Percentiles rank a stretch among this genome's conserved stretches.
These are phyloP conservation scores for Sphaerulina musiva DNA, from an alignment of 2,329 filamentous ascomycete genomes.

Conservation along the genomic window DNA sequence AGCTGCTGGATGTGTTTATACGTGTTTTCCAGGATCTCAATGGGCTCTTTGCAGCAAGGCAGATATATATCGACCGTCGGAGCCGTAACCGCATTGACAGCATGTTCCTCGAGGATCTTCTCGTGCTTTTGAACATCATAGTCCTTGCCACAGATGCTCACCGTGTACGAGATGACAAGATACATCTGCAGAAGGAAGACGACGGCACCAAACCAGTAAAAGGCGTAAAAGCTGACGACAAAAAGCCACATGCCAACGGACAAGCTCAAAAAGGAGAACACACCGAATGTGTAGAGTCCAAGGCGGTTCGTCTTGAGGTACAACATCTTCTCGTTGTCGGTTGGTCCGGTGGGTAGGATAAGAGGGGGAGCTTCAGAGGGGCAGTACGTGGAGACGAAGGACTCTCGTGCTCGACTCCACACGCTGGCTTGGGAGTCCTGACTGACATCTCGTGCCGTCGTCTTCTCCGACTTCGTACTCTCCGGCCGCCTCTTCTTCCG, in stretches of 20 bases:
- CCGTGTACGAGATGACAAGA: slow-evolving; percentile 39
- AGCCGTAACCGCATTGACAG: slow-evolving; percentile 32
- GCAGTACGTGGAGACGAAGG: slow-evolving; percentile 16
- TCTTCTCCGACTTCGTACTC: neutral
- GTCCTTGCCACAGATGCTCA: slow-evolving; percentile 37
- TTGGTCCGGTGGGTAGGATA: slow-evolving; percentile 36
- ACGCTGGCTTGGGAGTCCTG: slow-evolving; percentile 10
- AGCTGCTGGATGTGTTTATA: slow-evolving; percentile 34
- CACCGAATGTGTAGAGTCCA: slow-evolving; percentile 38
- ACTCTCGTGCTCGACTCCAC: slow-evolving; percentile 15
- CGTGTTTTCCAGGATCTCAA: slow-evolving; percentile 38
- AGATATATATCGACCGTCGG: slow-evolving; percentile 41
- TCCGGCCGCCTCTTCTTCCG: slow-evolving; percentile 10
- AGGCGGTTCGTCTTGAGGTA: slow-evolving; percentile 39
- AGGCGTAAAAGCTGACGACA: slow-evolving; percentile 32
- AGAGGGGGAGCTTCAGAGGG: slow-evolving; percentile 16
- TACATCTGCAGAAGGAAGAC: slow-evolving; percentile 39
- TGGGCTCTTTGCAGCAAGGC: slow-evolving; percentile 39
- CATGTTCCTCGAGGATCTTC: slow-evolving; percentile 29
- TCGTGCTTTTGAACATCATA: slow-evolving; percentile 37
- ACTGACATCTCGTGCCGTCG: slow-evolving; percentile 1
- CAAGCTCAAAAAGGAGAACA: slow-evolving; percentile 39
- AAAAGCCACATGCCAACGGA: slow-evolving; percentile 43
- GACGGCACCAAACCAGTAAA: slow-evolving; percentile 34
- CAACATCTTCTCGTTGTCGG: slow-evolving; percentile 37